Base-by-base conservation (phyloP, 805 yeast genomes). In the Groenewaldozyma salmanticensis region DNA sequence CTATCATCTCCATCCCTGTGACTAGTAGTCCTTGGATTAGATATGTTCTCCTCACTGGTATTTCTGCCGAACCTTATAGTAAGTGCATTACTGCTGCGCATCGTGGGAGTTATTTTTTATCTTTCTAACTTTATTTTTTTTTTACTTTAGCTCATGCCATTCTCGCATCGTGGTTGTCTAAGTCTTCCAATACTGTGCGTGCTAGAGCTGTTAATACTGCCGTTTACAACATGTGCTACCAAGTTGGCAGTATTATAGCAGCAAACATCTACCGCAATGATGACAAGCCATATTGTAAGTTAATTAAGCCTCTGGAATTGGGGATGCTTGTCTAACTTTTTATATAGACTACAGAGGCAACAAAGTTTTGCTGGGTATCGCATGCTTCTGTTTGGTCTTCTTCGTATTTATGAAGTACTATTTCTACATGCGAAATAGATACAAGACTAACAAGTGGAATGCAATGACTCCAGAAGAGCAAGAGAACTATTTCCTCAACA, bases 181-280 rank as follows among this genome's bases (percentile, higher is more conserved):
- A 72, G 19, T 77, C 77, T 50, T 69, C 83, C 5, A 71, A 74
- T 54, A 67, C 78, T 1, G 80, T 79, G 21, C 60, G 78, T 11
- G 62, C 74, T 3, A 63, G 87, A 48, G 72, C 85, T 0, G 75
- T 79, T 4, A 68, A 79, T 13, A 72, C 82, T 0, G 76, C 85
- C 0, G 42, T 79, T 35, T 78, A 73, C 52, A 80, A 79, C 50
- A 76, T 78, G 66, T 70, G 68, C 54, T 73, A 72, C 1, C 86
- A 80, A 51, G 64, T 74, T 0, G 79, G 76, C 1, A 57, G 64
- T 17, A 74, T 79, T 37, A 60, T 70, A 5, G 62, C 75, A 2
- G 61, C 75, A 4, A 72, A 78, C 51, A 66, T 80, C 4, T 80
- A 79, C 55, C 57, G 77, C 36, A 53, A 53, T 1, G 69, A 67